Conservation (phyloP, 441 rosid species). For the Brassica hybrid region DNA sequence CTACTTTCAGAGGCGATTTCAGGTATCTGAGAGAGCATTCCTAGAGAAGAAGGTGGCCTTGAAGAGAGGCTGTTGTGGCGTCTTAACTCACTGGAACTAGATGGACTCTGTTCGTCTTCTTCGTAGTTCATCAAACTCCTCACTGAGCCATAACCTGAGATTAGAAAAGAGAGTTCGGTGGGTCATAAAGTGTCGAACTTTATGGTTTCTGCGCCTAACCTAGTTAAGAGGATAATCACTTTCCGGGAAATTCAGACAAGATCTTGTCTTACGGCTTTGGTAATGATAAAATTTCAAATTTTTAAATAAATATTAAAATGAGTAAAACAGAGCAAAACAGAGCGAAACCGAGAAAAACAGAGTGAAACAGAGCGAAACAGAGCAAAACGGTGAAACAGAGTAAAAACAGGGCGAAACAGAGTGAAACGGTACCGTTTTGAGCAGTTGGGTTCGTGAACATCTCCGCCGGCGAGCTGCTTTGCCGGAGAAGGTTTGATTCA, state of each 20-base stretch:
- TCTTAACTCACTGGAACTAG: constrained; percentile 52
- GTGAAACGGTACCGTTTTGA: constrained; percentile 63
- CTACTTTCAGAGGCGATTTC: constrained; percentile 24
- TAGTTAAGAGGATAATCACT: background rate
- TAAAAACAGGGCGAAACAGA: background rate
- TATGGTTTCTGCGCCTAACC: constrained; percentile 17
- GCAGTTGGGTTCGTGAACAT: constrained; percentile 57
- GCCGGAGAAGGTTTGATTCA: constrained; percentile 64
- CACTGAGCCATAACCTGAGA: constrained; percentile 57
- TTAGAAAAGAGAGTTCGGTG: background rate
- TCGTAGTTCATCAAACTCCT: constrained; percentile 52
- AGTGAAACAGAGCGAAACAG: no score
- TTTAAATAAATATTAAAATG: background rate
- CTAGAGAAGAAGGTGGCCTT: constrained; percentile 61
- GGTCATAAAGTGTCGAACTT: constrained; percentile 27
- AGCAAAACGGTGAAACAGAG: background rate
- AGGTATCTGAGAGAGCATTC: constrained; percentile 73
- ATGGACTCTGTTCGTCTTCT: constrained; percentile 52
- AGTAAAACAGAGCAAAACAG: no score
- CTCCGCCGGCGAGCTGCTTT: constrained; percentile 84
- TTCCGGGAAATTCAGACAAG: constrained; percentile 15
- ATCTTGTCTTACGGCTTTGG: constrained; percentile 26
- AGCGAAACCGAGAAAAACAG: no score
- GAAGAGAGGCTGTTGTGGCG: constrained; percentile 65
- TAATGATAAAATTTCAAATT: background rate